A percentile compares a stretch with the other conserved stretches of the same genome.
Evolutionary conservation across 768 basidiomycete genomes (phyloP).

Genomic region (Lyophyllum decastes): DNA sequence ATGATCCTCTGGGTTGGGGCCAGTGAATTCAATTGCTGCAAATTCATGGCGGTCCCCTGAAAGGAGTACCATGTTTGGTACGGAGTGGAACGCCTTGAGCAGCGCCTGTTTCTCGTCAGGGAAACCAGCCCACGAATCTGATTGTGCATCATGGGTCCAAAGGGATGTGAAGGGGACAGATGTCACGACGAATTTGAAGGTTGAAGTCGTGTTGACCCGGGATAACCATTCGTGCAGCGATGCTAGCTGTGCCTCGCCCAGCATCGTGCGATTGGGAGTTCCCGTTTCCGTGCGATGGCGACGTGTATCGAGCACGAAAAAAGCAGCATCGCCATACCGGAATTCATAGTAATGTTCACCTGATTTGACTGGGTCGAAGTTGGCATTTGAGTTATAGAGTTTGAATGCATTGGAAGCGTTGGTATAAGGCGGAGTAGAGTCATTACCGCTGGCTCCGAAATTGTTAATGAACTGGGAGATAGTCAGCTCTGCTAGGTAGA

Average conservation of each 20-base stretch:
- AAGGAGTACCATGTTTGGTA: constrained; percentile 71
- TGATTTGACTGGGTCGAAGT: constrained; percentile 51
- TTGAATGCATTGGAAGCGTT: constrained; percentile 61
- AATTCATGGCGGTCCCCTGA: constrained; percentile 83
- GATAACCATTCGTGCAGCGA: constrained; percentile 66
- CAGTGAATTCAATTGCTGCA: constrained; percentile 64
- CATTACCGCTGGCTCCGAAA: constrained; percentile 58
- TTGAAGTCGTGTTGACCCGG: constrained; percentile 66
- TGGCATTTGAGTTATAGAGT: constrained; percentile 63
- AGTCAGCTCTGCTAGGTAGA: background rate
- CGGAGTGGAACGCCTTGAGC: constrained; percentile 57
- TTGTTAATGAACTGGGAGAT: constrained; percentile 60
- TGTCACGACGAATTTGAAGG: constrained; percentile 77
- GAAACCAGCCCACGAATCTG: constrained; percentile 75
- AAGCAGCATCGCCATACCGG: constrained; percentile 66
- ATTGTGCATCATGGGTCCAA: constrained; percentile 62
- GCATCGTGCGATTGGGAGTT: constrained; percentile 52
- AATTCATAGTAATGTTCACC: constrained; percentile 61
- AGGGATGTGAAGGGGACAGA: constrained; percentile 77
- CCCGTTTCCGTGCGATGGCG: constrained; percentile 17
- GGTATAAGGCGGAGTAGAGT: constrained; percentile 52
- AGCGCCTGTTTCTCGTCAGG: constrained; percentile 58
- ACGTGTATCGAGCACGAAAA: constrained; percentile 79
- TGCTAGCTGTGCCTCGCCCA: constrained; percentile 64
- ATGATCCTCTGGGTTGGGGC: constrained; percentile 34